Evolutionary conservation across 805 yeast species (phyloP).

Genomic region (Yarrowia sp.): DNA sequence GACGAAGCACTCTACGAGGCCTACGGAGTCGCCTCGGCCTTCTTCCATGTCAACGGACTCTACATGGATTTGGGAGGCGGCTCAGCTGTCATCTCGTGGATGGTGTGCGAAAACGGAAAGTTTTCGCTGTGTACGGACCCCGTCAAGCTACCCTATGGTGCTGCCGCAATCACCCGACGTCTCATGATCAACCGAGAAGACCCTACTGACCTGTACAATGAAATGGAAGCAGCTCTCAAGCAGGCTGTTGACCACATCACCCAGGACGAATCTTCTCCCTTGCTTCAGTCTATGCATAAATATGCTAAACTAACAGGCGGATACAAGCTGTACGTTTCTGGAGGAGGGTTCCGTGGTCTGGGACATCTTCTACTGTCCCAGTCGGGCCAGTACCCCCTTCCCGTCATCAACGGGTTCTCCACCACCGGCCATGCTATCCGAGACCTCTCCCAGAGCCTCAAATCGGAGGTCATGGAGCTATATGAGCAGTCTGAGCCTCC

Average conservation of each 20-base stretch:
- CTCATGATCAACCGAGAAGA: slow-evolving; percentile 46
- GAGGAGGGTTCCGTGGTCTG: slow-evolving; percentile 71
- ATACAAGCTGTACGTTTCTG: slow-evolving; percentile 61
- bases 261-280: slow-evolving; percentile 45
- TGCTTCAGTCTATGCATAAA: slow-evolving; percentile 38
- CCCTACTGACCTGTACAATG: slow-evolving; percentile 48
- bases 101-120: slow-evolving; percentile 53
- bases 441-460: slow-evolving; percentile 36
- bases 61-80: slow-evolving; percentile 77
- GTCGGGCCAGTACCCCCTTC: slow-evolving; percentile 59
- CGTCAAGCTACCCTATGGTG: slow-evolving; percentile 68
- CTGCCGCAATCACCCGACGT: slow-evolving; percentile 61
- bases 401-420: slow-evolving; percentile 66
- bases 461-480: slow-evolving; percentile 39
- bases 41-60: slow-evolving; percentile 61
- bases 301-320: slow-evolving; percentile 58
- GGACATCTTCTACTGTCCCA: slow-evolving; percentile 57
- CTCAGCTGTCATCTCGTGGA: slow-evolving; percentile 67
- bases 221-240: slow-evolving; percentile 51
- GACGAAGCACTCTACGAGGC: slow-evolving; percentile 68
- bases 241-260: slow-evolving; percentile 50
- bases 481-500: slow-evolving; percentile 20
- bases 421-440: slow-evolving; percentile 52
- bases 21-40: slow-evolving; percentile 71
- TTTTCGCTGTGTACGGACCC: slow-evolving; percentile 55